A percentile compares a stretch with the other conserved stretches of the same genome.
These are phyloP conservation scores for Amoeboaphelidium occidentale DNA, from an alignment of 371 early-diverging fungal genomes.

Conservation along the genomic window DNA sequence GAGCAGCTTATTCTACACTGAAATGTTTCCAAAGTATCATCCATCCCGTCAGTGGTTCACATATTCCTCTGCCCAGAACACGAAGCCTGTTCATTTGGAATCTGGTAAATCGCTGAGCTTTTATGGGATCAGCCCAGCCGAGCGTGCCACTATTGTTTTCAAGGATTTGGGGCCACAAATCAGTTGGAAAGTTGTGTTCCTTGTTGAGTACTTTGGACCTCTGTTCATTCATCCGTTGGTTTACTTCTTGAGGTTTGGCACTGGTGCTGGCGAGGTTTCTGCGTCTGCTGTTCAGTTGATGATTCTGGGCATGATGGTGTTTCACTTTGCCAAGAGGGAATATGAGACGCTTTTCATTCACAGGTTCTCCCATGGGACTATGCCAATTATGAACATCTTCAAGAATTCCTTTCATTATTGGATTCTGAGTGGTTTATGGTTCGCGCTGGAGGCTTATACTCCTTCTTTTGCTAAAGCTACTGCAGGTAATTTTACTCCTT, in stretches of 20 bases:
- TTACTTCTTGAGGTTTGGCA: slow-evolving; percentile 24
- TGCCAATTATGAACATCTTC: slow-evolving; percentile 76
- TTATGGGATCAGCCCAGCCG: too few species aligned
- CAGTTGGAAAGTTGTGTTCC: slow-evolving; percentile 77
- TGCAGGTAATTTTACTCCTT: too few species aligned
- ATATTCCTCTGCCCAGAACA: too few species aligned
- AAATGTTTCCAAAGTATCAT: too few species aligned
- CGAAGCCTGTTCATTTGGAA: too few species aligned
- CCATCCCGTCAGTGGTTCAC: too few species aligned
- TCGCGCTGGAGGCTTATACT: slow-evolving; percentile 19
- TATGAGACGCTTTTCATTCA: slow-evolving; percentile 79
- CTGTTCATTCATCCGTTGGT: slow-evolving; percentile 60
- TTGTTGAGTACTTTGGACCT: slow-evolving; percentile 82
- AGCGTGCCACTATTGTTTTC: too few species aligned
- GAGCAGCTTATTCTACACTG: too few species aligned
- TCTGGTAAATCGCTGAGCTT: too few species aligned
- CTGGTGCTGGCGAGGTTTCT: background rate
- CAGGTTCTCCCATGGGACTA: slow-evolving; percentile 73
- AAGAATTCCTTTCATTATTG: slow-evolving; percentile 91
- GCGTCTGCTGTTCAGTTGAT: slow-evolving; percentile 15
- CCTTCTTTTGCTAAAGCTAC: background rate
- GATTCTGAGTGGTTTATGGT: slow-evolving; percentile 54
- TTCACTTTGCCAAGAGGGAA: slow-evolving; percentile 81
- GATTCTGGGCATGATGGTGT: slow-evolving; percentile 35
- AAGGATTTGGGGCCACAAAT: slow-evolving; percentile 53